Conservation (phyloP, 2,329 filamentous ascomycete species). For the Sporothrix phasma region DNA sequence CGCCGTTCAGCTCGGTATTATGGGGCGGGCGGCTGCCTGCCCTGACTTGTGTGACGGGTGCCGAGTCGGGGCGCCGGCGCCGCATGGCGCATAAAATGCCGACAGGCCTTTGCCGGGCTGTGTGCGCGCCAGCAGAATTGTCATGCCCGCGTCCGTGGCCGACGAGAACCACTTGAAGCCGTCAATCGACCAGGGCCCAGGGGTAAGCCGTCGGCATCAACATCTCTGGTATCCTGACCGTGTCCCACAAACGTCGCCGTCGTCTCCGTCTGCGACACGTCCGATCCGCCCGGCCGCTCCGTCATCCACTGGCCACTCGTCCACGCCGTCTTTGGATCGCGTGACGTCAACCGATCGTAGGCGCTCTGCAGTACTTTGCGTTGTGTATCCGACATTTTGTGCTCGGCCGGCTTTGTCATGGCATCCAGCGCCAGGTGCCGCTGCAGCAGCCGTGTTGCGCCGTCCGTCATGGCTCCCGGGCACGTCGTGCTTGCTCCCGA, state of each 20-base stretch:
- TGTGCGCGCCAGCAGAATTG: constrained; percentile 54
- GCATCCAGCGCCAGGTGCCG: constrained; percentile 30
- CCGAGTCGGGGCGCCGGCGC: constrained; percentile 25
- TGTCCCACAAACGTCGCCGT: constrained; percentile 32
- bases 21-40: constrained; percentile 18
- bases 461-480: constrained; percentile 58
- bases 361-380: constrained; percentile 41
- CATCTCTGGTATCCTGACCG: constrained; percentile 16
- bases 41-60: constrained; percentile 22
- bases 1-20: constrained; percentile 49
- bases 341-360: constrained; percentile 42
- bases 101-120: constrained; percentile 39
- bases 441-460: constrained; percentile 43
- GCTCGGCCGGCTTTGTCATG: neutral
- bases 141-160: constrained; percentile 55
- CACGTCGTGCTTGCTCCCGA: constrained; percentile 54
- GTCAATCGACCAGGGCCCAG: constrained; percentile 51
- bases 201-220: constrained; percentile 24
- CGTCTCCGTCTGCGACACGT: constrained; percentile 60
- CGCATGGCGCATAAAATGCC: constrained; percentile 55
- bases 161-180: constrained; percentile 67
- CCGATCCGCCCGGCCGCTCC: constrained; percentile 57
- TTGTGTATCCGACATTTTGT: constrained; percentile 22
- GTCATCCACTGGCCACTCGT: constrained; percentile 75
- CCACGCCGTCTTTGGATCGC: constrained; percentile 46